These are phyloP conservation scores for Coprinellus micaceus DNA, from an alignment of 768 basidiomycete genomes.

Conservation along the genomic window DNA sequence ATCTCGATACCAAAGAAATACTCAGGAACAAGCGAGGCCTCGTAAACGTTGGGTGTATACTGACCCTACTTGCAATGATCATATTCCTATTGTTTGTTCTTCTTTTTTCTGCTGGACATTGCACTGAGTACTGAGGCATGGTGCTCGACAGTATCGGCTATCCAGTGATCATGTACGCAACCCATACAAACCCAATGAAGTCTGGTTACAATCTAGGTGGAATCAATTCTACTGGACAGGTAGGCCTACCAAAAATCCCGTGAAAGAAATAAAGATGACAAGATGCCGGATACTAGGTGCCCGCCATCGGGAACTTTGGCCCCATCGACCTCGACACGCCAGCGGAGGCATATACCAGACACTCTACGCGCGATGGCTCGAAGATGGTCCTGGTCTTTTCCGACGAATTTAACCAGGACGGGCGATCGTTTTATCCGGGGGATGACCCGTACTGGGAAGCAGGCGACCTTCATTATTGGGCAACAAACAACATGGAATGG, in stretches of 20 bases:
- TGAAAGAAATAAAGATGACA: too few species aligned
- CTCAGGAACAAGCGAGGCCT: conserved; percentile 60
- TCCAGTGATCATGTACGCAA: conserved; percentile 36
- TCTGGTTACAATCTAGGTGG: conserved; percentile 45
- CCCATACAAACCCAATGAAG: conserved; percentile 14
- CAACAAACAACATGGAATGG: conserved; percentile 78
- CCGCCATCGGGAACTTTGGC: conserved; percentile 55
- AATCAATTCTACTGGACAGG: conserved; percentile 67
- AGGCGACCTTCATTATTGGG: conserved; percentile 76
- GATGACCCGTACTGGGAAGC: conserved; percentile 89
- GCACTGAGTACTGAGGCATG: background rate
- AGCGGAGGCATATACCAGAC: conserved; percentile 46
- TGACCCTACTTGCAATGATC: conserved; percentile 45
- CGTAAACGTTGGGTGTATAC: conserved; percentile 68
- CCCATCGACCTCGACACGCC: conserved; percentile 63
- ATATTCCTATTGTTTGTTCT: conserved; percentile 54
- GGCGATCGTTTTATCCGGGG: conserved; percentile 74
- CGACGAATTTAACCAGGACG: conserved; percentile 77
- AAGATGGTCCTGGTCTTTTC: conserved; percentile 63
- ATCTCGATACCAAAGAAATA: conserved; percentile 30
- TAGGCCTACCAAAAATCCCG: conserved; percentile 19
- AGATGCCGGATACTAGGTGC: conserved; percentile 62
- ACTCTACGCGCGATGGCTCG: conserved; percentile 57
- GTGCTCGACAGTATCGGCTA: conserved; percentile 40
- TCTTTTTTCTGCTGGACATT: background rate